Base-by-base conservation (phyloP, 768 basidiomycete species). In the Leccinum pellstonianum region DNA sequence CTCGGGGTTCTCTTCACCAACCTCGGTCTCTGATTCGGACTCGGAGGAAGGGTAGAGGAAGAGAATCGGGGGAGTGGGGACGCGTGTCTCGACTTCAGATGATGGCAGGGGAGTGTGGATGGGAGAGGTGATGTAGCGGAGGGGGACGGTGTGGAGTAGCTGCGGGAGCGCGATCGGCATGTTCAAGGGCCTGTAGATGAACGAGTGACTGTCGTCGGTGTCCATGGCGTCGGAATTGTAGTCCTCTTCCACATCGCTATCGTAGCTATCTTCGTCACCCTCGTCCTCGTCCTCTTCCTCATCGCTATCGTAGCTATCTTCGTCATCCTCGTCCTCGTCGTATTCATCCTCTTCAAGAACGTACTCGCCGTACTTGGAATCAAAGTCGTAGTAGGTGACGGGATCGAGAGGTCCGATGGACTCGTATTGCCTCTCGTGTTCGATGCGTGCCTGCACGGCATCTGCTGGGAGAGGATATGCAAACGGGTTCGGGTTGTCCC, bases 401-500 rank as follows among this genome's bases (percentile, higher is more conserved):
- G 9, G 15, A 3, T 58, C 33, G 10, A 37, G 14, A 2, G 56
- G 62, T 5, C 41, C 62, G 0, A 60, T 4, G 8, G 10, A n/a
- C 25, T 64, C 62, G 38, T 43, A n/a, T n/a, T 3, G 41, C 41
- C 41, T 43, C 19, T 5, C 33, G 52, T 19, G 52, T 21, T 17
- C 37, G 5, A 55, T 52, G 17, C 64, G 57, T 1, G 35, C 27
- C 0, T 64, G 52, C 3, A 64, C 14, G 14, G 19, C 21, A 23
- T 23, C n/a, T 23, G 47, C 14, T 5, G 14, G 21, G 2, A 7
- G 21, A n/a, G 52, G 38, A 51, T 4, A 3, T 3, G 27, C 57
- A 31, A 70, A 69, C 0, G 69, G 67, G 52, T 66, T 31, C 0
- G 14, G 23, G 8, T 33, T 55, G 53, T 69, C 61, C 68, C 69